These are phyloP conservation scores for Ogataea zsoltii DNA, from an alignment of 805 yeast species.

Conservation along the genomic window DNA sequence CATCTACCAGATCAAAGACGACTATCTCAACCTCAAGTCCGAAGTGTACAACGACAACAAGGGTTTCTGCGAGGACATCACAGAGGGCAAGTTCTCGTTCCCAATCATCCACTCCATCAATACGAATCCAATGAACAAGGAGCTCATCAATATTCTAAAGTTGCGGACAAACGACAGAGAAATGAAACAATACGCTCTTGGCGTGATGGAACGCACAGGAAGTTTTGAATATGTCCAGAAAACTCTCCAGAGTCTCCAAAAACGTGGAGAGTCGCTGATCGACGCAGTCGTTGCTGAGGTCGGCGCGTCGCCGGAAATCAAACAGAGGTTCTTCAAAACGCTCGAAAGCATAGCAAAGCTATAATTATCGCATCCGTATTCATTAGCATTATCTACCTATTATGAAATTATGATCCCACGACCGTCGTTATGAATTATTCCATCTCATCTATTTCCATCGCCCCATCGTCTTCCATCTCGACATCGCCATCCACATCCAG, in stretches of 20 bases:
- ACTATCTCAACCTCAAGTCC: slow-evolving; percentile 67
- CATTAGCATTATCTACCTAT: neutral
- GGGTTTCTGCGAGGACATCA: slow-evolving; percentile 82
- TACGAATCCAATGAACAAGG: slow-evolving; percentile 37
- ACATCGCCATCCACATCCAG: neutral
- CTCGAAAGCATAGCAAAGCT: slow-evolving; percentile 11
- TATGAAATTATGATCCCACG: too few species aligned
- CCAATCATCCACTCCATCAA: slow-evolving; percentile 73
- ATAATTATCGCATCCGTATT: neutral
- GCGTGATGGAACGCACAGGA: slow-evolving; percentile 41
- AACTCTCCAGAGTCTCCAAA: slow-evolving; percentile 30
- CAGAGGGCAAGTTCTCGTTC: slow-evolving; percentile 87
- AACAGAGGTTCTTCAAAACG: slow-evolving; percentile 8
- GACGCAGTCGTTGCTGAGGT: slow-evolving; percentile 18
- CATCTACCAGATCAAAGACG: slow-evolving; percentile 84
- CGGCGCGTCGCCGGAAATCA: neutral
- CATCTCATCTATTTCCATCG: neutral
- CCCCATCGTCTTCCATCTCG: slow-evolving; percentile 6
- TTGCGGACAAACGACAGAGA: slow-evolving; percentile 51
- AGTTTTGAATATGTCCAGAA: slow-evolving; percentile 42
- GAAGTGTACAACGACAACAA: slow-evolving; percentile 55
- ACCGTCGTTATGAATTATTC: too few species aligned
- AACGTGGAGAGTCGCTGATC: slow-evolving; percentile 27
- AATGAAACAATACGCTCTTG: slow-evolving; percentile 52
- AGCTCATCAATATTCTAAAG: slow-evolving; percentile 50